Evolutionary conservation across 2,329 filamentous ascomycete species (phyloP).

Genomic region (Onygena corvina): DNA sequence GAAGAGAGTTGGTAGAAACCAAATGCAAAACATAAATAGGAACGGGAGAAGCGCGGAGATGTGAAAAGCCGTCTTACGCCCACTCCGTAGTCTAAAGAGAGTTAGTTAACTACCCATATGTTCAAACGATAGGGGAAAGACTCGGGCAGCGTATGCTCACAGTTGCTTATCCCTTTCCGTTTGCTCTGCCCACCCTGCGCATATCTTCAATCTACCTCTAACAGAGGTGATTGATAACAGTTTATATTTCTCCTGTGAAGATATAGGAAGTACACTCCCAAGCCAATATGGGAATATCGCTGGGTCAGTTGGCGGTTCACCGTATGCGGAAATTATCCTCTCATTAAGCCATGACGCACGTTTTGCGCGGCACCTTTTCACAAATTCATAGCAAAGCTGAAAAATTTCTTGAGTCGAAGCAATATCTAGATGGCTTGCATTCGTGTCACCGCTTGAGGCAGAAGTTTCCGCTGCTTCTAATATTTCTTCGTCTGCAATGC

Average conservation of each 20-base stretch:
- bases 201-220: slow-evolving; percentile 69
- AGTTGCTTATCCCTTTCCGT: slow-evolving; percentile 54
- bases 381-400: slow-evolving; percentile 52
- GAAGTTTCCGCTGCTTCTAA: slow-evolving; percentile 58
- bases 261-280: slow-evolving; percentile 65
- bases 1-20: slow-evolving; percentile 3
- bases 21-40: slow-evolving; percentile 6
- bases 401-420: slow-evolving; percentile 43
- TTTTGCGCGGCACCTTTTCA: slow-evolving; percentile 53
- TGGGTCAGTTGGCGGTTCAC: slow-evolving; percentile 63
- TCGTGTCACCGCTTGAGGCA: slow-evolving; percentile 7
- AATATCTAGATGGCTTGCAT: slow-evolving; percentile 14
- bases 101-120: not conserved
- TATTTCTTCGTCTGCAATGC: slow-evolving; percentile 65
- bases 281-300: slow-evolving; percentile 83
- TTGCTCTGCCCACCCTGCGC: slow-evolving; percentile 62
- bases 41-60: slow-evolving; percentile 6
- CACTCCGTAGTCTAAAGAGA: not conserved
- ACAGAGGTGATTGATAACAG: slow-evolving; percentile 64
- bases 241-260: slow-evolving; percentile 66
- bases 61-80: not conserved
- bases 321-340: slow-evolving; percentile 61
- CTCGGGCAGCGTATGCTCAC: slow-evolving; percentile 41
- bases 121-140: no score
- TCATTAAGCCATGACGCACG: slow-evolving; percentile 65